These are phyloP conservation scores for Coniochaeta sp. DNA, from an alignment of 2,329 filamentous ascomycete genomes.

Conservation along the genomic window DNA sequence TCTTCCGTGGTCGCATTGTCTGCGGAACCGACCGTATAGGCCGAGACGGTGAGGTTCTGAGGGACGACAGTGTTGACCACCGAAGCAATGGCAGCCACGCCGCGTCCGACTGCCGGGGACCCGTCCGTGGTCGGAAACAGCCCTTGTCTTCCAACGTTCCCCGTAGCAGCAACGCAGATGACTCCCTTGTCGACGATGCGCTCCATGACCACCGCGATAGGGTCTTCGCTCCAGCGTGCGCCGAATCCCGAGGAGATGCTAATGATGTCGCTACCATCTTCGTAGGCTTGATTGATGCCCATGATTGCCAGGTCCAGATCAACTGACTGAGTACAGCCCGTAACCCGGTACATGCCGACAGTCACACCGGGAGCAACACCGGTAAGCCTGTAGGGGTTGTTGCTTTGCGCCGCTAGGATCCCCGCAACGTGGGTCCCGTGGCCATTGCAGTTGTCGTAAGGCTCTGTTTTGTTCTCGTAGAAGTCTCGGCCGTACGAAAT, in stretches of 20 bases:
- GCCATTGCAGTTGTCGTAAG: constrained; percentile 28
- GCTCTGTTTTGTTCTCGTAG: constrained; percentile 34
- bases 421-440: constrained; percentile 40
- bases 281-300: constrained; percentile 34
- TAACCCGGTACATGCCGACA: constrained; percentile 31
- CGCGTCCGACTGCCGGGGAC: constrained; percentile 16
- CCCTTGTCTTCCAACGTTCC: constrained; percentile 17
- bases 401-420: constrained; percentile 35
- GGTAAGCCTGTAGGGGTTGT: constrained; percentile 26
- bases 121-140: constrained; percentile 13
- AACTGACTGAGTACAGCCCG: constrained; percentile 25
- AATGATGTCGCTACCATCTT: constrained; percentile 30
- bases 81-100: constrained; percentile 16
- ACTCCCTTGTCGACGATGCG: constrained; percentile 22
- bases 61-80: constrained; percentile 16
- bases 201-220: constrained; percentile 16
- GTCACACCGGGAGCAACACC: constrained; percentile 33
- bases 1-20: neutral
- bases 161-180: constrained; percentile 18
- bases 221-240: constrained; percentile 20
- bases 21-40: constrained; percentile 10
- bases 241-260: constrained; percentile 19
- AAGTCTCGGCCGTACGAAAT: constrained; percentile 41
- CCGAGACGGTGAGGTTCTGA: constrained; percentile 9
- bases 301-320: constrained; percentile 32